Conservation (phyloP, 2,329 filamentous ascomycete genomes). For the Paecilomyces dactylethromorphus region DNA sequence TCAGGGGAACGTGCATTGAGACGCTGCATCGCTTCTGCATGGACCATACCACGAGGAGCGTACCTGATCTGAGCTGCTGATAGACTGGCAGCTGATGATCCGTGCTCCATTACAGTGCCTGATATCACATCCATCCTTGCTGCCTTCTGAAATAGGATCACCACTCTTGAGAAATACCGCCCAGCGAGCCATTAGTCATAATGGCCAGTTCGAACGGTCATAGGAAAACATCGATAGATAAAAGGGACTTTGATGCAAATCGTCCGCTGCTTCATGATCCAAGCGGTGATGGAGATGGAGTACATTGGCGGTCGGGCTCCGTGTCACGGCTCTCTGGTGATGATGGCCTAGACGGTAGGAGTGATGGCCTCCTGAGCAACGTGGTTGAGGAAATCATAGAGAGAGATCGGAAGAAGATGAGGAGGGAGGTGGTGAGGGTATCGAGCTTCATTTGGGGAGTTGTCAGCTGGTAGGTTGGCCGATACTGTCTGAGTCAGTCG, state of each 20-base stretch:
- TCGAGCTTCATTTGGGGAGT: constrained; percentile 56
- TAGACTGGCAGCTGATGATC: not conserved
- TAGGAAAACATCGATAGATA: constrained; percentile 28
- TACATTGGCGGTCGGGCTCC: constrained; percentile 1
- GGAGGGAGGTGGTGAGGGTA: constrained; percentile 47
- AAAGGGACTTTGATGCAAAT: constrained; percentile 42
- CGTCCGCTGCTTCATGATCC: constrained; percentile 23
- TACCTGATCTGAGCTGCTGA: not conserved
- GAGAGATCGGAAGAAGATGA: constrained; percentile 50
- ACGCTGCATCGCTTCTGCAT: not conserved
- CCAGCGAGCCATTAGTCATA: not conserved
- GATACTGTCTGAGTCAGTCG: not conserved
- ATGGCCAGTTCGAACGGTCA: constrained; percentile 7
- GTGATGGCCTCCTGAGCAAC: constrained; percentile 50
- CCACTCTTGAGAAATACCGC: not conserved
- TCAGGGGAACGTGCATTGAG: not conserved
- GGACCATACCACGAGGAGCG: not conserved
- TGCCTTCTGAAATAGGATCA: not conserved
- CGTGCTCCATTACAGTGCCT: not conserved
- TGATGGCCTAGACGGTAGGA: constrained; percentile 26
- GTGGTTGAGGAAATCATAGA: constrained; percentile 56
- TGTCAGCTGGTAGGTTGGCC: constrained; percentile 45
- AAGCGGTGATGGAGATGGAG: constrained; percentile 7
- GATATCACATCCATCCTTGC: not conserved
- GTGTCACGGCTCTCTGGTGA: constrained; percentile 9